Conservation (phyloP, 495 filamentous ascomycete genomes). For the Xylaria acuta region DNA sequence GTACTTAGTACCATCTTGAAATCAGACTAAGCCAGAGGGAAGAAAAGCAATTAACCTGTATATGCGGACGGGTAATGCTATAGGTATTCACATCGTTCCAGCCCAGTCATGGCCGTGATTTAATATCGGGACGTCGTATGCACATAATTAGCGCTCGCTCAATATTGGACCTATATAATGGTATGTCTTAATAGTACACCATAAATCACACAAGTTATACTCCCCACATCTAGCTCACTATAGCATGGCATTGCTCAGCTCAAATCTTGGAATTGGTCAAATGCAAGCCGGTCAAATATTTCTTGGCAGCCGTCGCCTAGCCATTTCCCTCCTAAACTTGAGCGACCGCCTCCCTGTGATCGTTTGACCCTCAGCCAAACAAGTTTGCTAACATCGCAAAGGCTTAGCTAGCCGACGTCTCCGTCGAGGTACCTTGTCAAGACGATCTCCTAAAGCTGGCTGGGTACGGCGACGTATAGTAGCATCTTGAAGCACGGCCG, state of each 20-base stretch:
- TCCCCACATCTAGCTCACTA: constrained; percentile 14
- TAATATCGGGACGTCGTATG: constrained; percentile 43
- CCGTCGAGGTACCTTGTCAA: not conserved
- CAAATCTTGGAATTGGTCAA: constrained; percentile 18
- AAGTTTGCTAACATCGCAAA: constrained; percentile 2
- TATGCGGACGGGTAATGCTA: constrained; percentile 32
- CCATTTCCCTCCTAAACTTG: not conserved
- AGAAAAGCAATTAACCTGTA: constrained; percentile 24
- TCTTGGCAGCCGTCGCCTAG: constrained; percentile 15
- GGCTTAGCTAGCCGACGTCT: not conserved
- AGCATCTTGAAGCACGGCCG: constrained; percentile 5
- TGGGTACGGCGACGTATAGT: constrained; percentile 4
- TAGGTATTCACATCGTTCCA: constrained; percentile 31
- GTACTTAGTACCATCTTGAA: not conserved
- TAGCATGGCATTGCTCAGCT: constrained; percentile 16
- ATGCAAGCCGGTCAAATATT: not conserved
- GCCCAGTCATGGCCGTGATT: constrained; percentile 40
- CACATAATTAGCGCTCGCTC: constrained; percentile 33
- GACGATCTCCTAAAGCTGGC: not conserved
- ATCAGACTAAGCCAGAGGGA: not conserved
- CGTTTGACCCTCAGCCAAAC: not conserved
- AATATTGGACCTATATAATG: constrained; percentile 2
- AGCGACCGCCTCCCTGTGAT: not conserved
- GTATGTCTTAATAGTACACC: constrained; percentile 11
- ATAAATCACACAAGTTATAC: not conserved